A percentile compares a stretch with the other conserved stretches of the same genome.
Evolutionary conservation across 768 basidiomycete species (phyloP).

Genomic region (Tulasnella sp.): DNA sequence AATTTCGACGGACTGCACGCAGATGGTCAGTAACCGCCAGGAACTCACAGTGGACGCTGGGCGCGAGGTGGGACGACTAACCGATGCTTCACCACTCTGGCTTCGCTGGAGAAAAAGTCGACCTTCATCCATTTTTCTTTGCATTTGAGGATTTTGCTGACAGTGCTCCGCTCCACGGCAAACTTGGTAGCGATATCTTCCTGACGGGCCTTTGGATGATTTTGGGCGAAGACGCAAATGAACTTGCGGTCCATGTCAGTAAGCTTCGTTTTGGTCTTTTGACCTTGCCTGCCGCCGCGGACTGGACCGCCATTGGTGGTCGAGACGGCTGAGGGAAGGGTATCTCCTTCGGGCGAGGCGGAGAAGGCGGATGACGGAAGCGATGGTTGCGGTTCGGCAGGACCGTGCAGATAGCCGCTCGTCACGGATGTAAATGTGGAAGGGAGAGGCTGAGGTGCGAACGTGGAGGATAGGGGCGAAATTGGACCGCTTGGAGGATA

Average conservation of each 20-base stretch:
- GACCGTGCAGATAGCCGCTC: conserved; percentile 27
- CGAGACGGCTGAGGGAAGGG: conserved; percentile 6
- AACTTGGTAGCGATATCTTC: conserved; percentile 80
- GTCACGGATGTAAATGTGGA: conserved; percentile 26
- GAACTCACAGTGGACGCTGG: conserved; percentile 23
- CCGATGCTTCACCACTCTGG: conserved; percentile 72
- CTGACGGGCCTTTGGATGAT: conserved; percentile 71
- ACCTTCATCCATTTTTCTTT: conserved; percentile 81
- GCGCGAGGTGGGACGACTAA: conserved; percentile 42
- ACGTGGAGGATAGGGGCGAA: conserved; percentile 28
- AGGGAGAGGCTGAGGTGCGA: conserved; percentile 23
- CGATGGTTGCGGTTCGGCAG: not conserved
- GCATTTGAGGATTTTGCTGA: conserved; percentile 87
- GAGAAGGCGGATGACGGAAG: conserved; percentile 6
- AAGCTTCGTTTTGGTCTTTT: conserved; percentile 47
- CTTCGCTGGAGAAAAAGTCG: conserved; percentile 50
- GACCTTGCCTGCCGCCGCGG: conserved; percentile 24
- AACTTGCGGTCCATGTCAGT: conserved; percentile 72
- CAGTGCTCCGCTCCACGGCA: conserved; percentile 87
- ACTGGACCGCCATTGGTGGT: conserved; percentile 3
- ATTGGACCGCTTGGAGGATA: conserved; percentile 30
- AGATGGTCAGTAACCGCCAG: conserved; percentile 14
- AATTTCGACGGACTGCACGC: conserved; percentile 72
- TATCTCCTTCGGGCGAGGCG: not conserved
- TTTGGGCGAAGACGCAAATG: conserved; percentile 69